Evolutionary conservation across 2,329 filamentous ascomycete species (phyloP).

Genomic region (Aspergillus sp.): DNA sequence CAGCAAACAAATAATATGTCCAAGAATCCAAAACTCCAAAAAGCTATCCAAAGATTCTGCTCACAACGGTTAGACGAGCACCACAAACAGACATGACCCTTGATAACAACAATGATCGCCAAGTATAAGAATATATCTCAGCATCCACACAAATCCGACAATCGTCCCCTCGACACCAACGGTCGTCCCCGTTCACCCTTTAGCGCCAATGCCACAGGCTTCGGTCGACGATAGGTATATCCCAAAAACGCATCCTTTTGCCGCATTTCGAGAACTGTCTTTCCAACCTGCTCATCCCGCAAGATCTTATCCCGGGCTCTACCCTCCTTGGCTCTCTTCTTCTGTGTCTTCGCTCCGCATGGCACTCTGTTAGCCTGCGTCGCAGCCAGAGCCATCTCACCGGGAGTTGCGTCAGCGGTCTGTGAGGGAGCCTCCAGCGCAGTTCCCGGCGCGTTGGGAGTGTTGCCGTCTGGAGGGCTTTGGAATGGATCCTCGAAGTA

Average conservation of each 20-base stretch:
- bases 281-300: constrained; percentile 61
- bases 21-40: background rate
- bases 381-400: background rate
- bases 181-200: constrained; percentile 27
- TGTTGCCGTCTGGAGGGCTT: background rate
- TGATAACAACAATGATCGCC: constrained; percentile 1
- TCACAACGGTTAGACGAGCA: background rate
- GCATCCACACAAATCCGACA: constrained; percentile 19
- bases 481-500: constrained; percentile 66
- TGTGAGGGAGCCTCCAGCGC: background rate
- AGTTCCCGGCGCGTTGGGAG: background rate
- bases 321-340: constrained; percentile 58
- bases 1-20: background rate
- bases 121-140: constrained; percentile 1
- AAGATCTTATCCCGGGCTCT: constrained; percentile 78
- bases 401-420: background rate
- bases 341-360: constrained; percentile 20
- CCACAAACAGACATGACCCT: too few species aligned
- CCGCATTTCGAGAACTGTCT: constrained; percentile 67
- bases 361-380: background rate
- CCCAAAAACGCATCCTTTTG: constrained; percentile 81
- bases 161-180: constrained; percentile 14
- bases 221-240: constrained; percentile 66
- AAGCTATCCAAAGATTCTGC: background rate
- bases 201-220: constrained; percentile 28